Evolutionary conservation across 331 rosid genomes (phyloP).

Genomic region (Prunus yedoensis): DNA sequence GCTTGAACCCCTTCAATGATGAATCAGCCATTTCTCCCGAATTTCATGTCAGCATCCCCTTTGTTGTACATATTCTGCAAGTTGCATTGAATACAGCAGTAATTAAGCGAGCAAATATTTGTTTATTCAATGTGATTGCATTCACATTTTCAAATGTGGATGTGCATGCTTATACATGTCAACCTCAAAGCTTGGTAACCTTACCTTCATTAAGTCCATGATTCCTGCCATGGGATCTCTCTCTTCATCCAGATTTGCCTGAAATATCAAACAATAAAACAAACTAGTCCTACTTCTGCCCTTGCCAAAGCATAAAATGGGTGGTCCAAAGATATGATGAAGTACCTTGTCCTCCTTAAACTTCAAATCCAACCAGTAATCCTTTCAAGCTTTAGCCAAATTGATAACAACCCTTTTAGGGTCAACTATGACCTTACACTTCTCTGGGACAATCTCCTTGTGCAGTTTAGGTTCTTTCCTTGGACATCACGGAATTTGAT

Average conservation of each 20-base stretch:
- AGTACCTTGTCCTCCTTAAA: conserved; percentile 84
- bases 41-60: conserved; percentile 88
- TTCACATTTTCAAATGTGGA: not conserved
- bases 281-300: not conserved
- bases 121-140: conserved; percentile 5
- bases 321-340: not conserved
- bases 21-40: conserved; percentile 70
- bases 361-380: conserved; percentile 74
- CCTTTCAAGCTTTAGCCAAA: conserved; percentile 78
- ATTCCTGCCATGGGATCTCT: conserved; percentile 95
- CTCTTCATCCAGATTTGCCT: conserved; percentile 64
- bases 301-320: not conserved
- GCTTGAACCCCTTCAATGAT: conserved; percentile 52
- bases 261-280: conserved; percentile 16
- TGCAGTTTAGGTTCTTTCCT: conserved; percentile 89
- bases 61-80: conserved; percentile 92
- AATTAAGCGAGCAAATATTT: not conserved
- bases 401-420: conserved; percentile 73
- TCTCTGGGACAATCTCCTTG: conserved; percentile 70
- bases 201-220: conserved; percentile 51
- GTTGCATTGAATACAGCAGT: conserved; percentile 1
- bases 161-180: not conserved
- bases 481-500: conserved; percentile 71
- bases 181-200: conserved; percentile 10
- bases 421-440: conserved; percentile 78